These are phyloP conservation scores for Urtica urens DNA, from an alignment of 306 rosid genomes.

Conservation along the genomic window DNA sequence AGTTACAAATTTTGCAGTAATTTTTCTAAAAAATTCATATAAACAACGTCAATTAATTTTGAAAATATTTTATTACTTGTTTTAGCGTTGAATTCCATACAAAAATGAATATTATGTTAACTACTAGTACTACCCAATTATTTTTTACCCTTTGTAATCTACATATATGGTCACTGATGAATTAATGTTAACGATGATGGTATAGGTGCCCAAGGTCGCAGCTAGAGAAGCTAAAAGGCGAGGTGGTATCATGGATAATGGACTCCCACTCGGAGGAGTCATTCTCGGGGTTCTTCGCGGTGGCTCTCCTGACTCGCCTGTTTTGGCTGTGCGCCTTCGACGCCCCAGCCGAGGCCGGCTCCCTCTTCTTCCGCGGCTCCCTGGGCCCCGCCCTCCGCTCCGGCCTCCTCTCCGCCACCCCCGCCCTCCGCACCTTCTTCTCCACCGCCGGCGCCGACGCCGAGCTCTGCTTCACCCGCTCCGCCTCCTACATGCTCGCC, in stretches of 20 bases:
- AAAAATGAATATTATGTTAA: too few species aligned
- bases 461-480: conserved; percentile 79
- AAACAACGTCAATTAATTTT: too few species aligned
- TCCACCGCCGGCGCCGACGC: conserved; percentile 63
- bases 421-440: conserved; percentile 53
- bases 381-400: conserved; percentile 38
- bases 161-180: too few species aligned
- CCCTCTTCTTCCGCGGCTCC: conserved; percentile 48
- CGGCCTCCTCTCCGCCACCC: conserved; percentile 27
- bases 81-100: too few species aligned
- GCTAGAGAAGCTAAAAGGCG: conserved; percentile 64
- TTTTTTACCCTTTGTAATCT: too few species aligned
- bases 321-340: conserved; percentile 86
- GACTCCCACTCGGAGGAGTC: conserved; percentile 84
- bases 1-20: too few species aligned
- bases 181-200: too few species aligned
- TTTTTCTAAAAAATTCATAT: too few species aligned
- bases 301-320: conserved; percentile 56
- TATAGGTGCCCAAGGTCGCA: conserved; percentile 78
- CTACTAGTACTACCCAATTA: too few species aligned
- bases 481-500: conserved; percentile 68
- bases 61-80: too few species aligned
- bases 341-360: conserved; percentile 62
- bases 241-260: conserved; percentile 72
- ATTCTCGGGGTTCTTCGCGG: conserved; percentile 63